Base-by-base conservation (phyloP, 225 moss, liverwort and hornwort genomes). In the Ulota crispa region DNA sequence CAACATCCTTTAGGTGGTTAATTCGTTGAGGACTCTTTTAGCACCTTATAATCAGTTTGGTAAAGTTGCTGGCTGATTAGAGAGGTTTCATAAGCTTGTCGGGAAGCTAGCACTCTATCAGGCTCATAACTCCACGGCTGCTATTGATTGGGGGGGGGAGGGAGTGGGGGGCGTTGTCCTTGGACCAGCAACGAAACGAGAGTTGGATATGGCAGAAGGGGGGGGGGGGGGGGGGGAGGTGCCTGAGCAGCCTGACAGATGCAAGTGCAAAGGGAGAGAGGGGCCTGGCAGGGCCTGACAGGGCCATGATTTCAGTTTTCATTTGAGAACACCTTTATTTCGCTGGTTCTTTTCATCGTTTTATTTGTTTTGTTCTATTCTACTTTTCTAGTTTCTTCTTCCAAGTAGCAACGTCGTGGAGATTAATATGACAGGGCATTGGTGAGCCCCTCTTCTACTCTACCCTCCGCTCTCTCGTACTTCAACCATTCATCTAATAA, bases 11-110 rank as follows among this genome's bases (percentile, higher is more conserved):
- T 10, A 39, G 2, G 39, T 0, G 39, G 9, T 32, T 32, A 32
- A 32, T 6, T 6, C n/a, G n/a, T 12, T 14, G 4, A 45, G 45
- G 14, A 45, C 45, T 2, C 45, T 12, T 45, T 14, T 4, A 45
- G 14, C 45, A 45, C 50, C 50, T 50, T 50, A 18, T 18, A 50
- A 50, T 50, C 18, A 50, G 6, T 50, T 16, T 18, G 50, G 50
- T 18, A 50, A 9, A 26, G 18, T 27, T 72, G 31, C 59, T 77
- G 78, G 24, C 30, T 79, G 82, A 79, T 83, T 63, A 79, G 79
- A 79, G 75, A 42, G 78, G 78, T 70, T 83, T 69, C 79, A 75
- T 82, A 75, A 70, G 24, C 86, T 64, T 79, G 86, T 86, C 86
- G 86, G 86, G 79, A 70, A 78, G 41, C 26, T 37, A 45, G 45